Base-by-base conservation (phyloP, 352 stramenopile species). In the Blastocystis sp. region DNA sequence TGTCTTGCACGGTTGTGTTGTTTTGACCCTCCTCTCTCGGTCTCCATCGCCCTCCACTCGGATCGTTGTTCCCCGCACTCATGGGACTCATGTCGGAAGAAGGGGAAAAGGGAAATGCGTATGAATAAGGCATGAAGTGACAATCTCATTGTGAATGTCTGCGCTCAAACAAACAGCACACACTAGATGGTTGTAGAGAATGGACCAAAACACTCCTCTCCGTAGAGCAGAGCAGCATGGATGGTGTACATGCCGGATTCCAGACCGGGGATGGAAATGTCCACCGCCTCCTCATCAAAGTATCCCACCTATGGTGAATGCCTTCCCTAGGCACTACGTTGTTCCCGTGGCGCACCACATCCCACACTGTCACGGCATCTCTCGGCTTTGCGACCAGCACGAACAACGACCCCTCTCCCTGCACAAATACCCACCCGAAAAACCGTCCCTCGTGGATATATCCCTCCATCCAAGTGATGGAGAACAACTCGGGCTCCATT, bases 191-290 rank as follows among this genome's bases (percentile, higher is more conserved):
- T 34, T 34, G 45, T 64, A 7, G 40, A 48, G 66, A 61, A 84
- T 10, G 74, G 74, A 2, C 74, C 74, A 84, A 84, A 84, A 52
- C 19, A 67, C 53, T 84, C 52, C 17, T 67, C 38, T 28, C 34
- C 23, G 41, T 67, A 67, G 9, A 28, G 14, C 17, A 84, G 48
- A 9, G 66, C 34, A 14, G 40, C 74, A 28, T 84, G 45, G 40
- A 48, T 69, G n/a, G 21, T 34, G 56, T 70, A 56, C 21, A 9
- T n/a, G 21, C 19, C 56, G 2, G 9, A 28, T 11, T 67, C 56
- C 3, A 69, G 28, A 41, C 11, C 17, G 17, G 67, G 28, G 3
- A 56, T 53, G 3, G 11, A 10, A 10, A 84, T 48, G n/a, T 67
- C 21, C 4, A 84, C 52, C 40, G 74, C 56, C 17, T 84, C 74